Evolutionary conservation across 1,284 basidiomycete genomes (phyloP), one percentile per base, ranked within the genome.

Genomic region (Irpex lacteus): DNA sequence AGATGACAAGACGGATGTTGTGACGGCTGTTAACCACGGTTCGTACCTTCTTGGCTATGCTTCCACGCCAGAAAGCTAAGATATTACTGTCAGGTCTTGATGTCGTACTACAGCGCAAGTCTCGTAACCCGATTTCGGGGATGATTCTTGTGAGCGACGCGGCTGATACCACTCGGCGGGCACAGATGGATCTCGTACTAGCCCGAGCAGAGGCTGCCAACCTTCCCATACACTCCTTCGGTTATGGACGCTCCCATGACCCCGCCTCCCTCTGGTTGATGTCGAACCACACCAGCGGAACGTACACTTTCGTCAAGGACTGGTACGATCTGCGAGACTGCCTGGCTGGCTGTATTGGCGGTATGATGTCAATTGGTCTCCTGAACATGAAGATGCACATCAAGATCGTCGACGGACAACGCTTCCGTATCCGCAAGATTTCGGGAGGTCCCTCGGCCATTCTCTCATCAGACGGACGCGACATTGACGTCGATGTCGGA

Each of bases 221-320:
- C 71, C 89, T 97, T 26, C 96, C 97, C 1, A 96, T 99, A 62
- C 97, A 99, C 77, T 92, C 95, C 1, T 92, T 99, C 69, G 97
- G 97, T 57, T 99, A 97, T 74, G 96, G 96, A 60, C 93, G 95
- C 67, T 92, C 92, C 13, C 97, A 98, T 75, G 96, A 99, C 75
- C 96, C 97, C 5, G 94, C 94, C 2, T 96, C 95, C n/a, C 85
- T 99, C 15, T 99, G 97, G 97, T 88, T 98, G 54, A 95, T 99
- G 82, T 98, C 96, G 9, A 98, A 98, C 77, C 95, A 98, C 75
- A 98, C 97, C 0, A 86, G 88, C 64, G 97, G 96, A 49, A 96
- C 94, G n/a, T 98, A 98, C 79, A 98, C 96, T 5, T 98, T 96
- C 71, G 94, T 98, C 63, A 92, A 92, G 75, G 96, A 98, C 73